Conservation (phyloP, 2,329 filamentous ascomycete species). For the Penicillium sp. region DNA sequence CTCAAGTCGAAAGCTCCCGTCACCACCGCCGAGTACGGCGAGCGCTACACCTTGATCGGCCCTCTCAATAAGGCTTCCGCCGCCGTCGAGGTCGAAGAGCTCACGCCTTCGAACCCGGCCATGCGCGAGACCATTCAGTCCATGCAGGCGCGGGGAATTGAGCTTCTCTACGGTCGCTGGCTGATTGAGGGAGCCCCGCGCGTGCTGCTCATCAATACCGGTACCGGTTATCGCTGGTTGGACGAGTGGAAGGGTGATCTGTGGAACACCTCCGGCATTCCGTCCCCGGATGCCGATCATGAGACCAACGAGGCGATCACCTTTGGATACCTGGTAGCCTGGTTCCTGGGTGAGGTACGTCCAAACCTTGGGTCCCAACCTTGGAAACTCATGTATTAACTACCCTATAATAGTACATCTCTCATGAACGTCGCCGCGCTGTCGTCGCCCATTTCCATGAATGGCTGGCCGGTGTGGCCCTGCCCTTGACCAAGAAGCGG, state of each 20-base stretch:
- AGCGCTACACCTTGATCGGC: constrained; percentile 90
- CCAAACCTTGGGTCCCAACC: too few relatives aligned
- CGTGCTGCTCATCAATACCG: constrained; percentile 90
- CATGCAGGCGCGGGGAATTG: constrained; percentile 88
- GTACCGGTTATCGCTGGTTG: constrained; percentile 82
- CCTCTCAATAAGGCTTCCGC: constrained; percentile 89
- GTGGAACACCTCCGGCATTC: constrained; percentile 88
- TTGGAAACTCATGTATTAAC: too few relatives aligned
- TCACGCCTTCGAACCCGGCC: constrained; percentile 75
- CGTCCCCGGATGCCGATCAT: constrained; percentile 82
- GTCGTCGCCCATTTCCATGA: constrained; percentile 99
- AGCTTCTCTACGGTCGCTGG: constrained; percentile 91
- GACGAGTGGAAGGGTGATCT: constrained; percentile 97
- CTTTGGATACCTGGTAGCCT: constrained; percentile 94
- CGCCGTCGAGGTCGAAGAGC: constrained; percentile 93
- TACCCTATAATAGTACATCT: constrained; percentile 73
- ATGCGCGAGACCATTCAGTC: constrained; percentile 77
- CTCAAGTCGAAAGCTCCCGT: constrained; percentile 98
- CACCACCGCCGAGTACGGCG: constrained; percentile 97
- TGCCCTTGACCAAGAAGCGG: constrained; percentile 87
- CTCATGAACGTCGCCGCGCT: constrained; percentile 82
- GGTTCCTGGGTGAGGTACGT: constrained; percentile 93
- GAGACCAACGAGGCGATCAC: constrained; percentile 98
- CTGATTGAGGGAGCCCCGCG: constrained; percentile 93
- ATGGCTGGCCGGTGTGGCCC: constrained; percentile 90